phyloP scores from a whole-genome alignment of 73 alveolate species.

The Breviolum minutum region DNA sequence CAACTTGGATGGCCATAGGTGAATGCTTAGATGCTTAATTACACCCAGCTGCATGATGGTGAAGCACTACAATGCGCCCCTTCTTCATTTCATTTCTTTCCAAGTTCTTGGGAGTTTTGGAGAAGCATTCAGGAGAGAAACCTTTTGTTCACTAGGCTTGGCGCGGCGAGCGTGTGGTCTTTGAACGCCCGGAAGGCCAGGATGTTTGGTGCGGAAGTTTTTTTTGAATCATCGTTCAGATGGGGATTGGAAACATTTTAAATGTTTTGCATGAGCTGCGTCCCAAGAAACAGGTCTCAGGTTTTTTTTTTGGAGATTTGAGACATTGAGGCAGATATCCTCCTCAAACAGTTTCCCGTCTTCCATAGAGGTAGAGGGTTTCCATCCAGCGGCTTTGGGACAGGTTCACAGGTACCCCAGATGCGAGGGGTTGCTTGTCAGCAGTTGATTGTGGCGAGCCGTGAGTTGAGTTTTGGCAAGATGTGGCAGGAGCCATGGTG shows the following conservation, averaged over 20 bases:
- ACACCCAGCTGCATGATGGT: too few species aligned
- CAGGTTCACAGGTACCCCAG: conserved; percentile 28
- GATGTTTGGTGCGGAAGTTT: not conserved
- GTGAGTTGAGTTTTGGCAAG: not conserved
- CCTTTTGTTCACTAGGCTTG: conserved; percentile 18
- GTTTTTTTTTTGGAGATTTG: too few species aligned
- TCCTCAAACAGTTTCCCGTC: too few species aligned
- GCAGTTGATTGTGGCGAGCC: not conserved
- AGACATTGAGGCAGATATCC: too few species aligned
- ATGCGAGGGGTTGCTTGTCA: conserved; percentile 21
- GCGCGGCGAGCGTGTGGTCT: conserved; percentile 94
- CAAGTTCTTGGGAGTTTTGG: not conserved
- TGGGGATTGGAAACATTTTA: too few species aligned
- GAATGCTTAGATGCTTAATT: too few species aligned
- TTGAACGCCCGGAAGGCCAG: conserved; percentile 42
- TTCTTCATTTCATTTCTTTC: not conserved
- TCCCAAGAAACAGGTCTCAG: too few species aligned
- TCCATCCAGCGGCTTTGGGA: not conserved
- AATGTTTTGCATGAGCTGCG: too few species aligned
- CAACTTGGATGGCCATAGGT: too few species aligned
- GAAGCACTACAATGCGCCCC: too few species aligned
- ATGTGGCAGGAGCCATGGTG: not conserved
- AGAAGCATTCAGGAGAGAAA: not conserved
- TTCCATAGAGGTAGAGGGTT: too few species aligned
- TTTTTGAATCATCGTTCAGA: too few species aligned